Conservation (phyloP, 371 early-diverging fungal genomes). For the Rhizopus arrhizus region DNA sequence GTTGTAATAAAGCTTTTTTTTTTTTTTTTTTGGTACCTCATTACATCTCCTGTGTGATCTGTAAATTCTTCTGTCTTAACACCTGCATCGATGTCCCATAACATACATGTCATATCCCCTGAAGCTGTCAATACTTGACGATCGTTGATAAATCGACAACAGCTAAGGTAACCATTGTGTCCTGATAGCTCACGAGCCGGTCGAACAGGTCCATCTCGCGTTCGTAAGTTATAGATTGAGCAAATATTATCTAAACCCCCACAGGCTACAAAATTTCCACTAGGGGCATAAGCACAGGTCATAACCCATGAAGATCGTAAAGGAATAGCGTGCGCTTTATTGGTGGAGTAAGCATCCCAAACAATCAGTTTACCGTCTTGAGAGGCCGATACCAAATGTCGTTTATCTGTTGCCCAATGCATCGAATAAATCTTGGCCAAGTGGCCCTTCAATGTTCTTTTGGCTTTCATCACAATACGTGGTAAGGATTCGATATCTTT, state of each 20-base stretch:
- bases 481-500: slow-evolving; percentile 70
- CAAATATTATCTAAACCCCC: slow-evolving; percentile 98
- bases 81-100: slow-evolving; percentile 98
- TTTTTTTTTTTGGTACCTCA: slow-evolving; percentile 63
- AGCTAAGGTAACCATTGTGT: slow-evolving; percentile 96
- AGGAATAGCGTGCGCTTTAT: slow-evolving; percentile 97
- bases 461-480: slow-evolving; percentile 65
- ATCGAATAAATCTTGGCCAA: slow-evolving; percentile 98
- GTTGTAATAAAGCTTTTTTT: background rate
- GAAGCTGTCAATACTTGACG: slow-evolving; percentile 92
- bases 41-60: slow-evolving; percentile 98
- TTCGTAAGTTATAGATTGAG: slow-evolving; percentile 92
- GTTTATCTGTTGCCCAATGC: slow-evolving; percentile 96
- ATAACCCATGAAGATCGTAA: slow-evolving; percentile 98
- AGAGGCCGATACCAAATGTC: slow-evolving; percentile 95
- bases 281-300: slow-evolving; percentile 98
- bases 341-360: slow-evolving; percentile 97
- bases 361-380: slow-evolving; percentile 99
- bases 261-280: slow-evolving; percentile 98
- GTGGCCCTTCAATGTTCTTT: slow-evolving; percentile 94
- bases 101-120: slow-evolving; percentile 98
- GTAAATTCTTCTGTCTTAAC: slow-evolving; percentile 91
- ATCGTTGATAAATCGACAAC: slow-evolving; percentile 94
- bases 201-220: slow-evolving; percentile 87
- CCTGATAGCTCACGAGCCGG: slow-evolving; percentile 92